phyloP scores from a whole-genome alignment of 1,284 basidiomycete genomes.

The Golubevia pallescens region DNA sequence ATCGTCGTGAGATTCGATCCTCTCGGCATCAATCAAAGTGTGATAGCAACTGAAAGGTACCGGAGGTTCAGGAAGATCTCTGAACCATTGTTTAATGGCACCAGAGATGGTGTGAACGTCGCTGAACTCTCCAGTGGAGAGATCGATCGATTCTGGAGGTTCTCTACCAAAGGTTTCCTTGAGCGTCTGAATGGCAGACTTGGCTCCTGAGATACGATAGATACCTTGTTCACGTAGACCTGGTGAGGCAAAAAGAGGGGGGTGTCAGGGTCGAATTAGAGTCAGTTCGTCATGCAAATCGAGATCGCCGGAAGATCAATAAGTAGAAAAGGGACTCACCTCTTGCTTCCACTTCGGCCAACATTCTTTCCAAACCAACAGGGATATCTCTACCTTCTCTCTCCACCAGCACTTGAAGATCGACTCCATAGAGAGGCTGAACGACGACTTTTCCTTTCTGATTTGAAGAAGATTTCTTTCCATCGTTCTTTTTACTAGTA shows the following conservation, averaged over 20 bases:
- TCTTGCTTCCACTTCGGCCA: conserved; percentile 56
- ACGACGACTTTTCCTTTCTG: no score
- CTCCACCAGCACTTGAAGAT: conserved; percentile 32
- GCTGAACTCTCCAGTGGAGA: conserved; percentile 43
- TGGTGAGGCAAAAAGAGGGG: neutral
- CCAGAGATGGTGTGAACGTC: conserved; percentile 60
- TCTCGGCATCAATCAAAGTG: conserved; percentile 49
- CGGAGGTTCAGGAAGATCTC: conserved; percentile 60
- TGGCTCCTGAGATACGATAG: conserved; percentile 60
- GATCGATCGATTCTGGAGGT: conserved; percentile 35
- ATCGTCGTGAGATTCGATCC: conserved; percentile 41
- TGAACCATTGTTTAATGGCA: conserved; percentile 56
- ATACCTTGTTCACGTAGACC: conserved; percentile 59
- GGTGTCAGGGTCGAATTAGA: neutral
- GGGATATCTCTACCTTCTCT: conserved; percentile 43
- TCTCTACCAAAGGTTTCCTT: conserved; percentile 33
- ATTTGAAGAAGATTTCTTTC: no score
- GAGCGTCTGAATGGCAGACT: conserved; percentile 46
- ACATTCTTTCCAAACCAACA: conserved; percentile 50
- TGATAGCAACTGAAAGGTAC: conserved; percentile 59
- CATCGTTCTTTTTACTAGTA: no score
- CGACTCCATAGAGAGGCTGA: conserved; percentile 38
- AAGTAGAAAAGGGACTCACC: conserved; percentile 9
- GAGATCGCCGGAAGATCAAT: no score
- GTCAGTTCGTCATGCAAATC: no score